Evolutionary conservation across 1,284 basidiomycete species (phyloP).

Genomic region (Heterobasidion parviporum): DNA sequence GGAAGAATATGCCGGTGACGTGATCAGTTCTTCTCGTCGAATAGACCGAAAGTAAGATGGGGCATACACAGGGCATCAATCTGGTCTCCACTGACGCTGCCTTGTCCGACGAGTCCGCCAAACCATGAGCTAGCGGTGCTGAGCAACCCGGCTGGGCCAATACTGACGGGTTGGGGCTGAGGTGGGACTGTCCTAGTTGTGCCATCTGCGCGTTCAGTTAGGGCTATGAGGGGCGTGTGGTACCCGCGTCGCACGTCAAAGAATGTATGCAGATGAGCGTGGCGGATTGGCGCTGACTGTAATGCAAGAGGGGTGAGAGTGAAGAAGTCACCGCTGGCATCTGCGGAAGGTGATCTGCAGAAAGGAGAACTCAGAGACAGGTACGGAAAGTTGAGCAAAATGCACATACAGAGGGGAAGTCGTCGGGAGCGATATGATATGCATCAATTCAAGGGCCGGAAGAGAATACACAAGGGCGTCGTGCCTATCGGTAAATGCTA

Average conservation of each 20-base stretch:
- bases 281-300: constrained; percentile 23
- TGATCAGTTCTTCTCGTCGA: neutral
- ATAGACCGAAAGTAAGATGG: constrained; percentile 6
- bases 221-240: constrained; percentile 40
- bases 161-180: constrained; percentile 52
- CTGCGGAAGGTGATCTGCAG: constrained; percentile 39
- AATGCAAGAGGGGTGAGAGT: constrained; percentile 17
- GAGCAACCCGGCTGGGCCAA: constrained; percentile 46
- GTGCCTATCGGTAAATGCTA: constrained; percentile 51
- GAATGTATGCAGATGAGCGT: constrained; percentile 46
- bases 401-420: constrained; percentile 29
- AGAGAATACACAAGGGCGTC: constrained; percentile 60
- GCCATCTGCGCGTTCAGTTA: constrained; percentile 30
- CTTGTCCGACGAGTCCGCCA: constrained; percentile 21
- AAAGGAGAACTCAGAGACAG: neutral
- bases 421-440: constrained; percentile 37
- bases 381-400: too few species aligned
- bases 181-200: constrained; percentile 27
- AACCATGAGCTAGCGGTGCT: constrained; percentile 32
- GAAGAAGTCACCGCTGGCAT: constrained; percentile 48
- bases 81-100: constrained; percentile 41
- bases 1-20: too few species aligned
- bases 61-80: constrained; percentile 48
- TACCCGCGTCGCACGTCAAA: constrained; percentile 48
- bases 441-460: constrained; percentile 53